Base-by-base conservation (phyloP, 495 filamentous ascomycete genomes). In the Cercophora newfieldiana region DNA sequence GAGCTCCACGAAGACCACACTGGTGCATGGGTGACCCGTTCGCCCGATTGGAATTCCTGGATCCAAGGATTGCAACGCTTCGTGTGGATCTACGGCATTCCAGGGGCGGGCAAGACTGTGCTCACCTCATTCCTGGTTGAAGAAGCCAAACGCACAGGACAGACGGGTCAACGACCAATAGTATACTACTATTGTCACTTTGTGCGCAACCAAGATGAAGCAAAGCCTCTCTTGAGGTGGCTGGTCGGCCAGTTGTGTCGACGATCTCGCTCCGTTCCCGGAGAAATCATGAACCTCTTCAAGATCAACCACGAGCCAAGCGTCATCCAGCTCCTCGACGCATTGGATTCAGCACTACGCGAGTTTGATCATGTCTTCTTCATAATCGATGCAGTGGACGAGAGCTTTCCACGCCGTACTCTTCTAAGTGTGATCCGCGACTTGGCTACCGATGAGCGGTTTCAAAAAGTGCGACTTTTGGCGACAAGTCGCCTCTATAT, bases 401-500 rank as follows among this genome's bases (percentile, higher is more conserved):
- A 79, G 63, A 76, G 74, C 57, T 22, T 56, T 12, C 37, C 71
- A 28, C 37, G 72, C 19, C 57, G 61, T 7, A 30, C 31, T 19
- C 64, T 79, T 12, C 55, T 79, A 0, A 37, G 26, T 3, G 51
- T 74, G 21, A 44, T 79, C 18, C 62, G 49, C 4, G 59, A 61
- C 2, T 57, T 82, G 26, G 71, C 70, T 7, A 72, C 66, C 19
- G 70, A 80, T 7, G 18, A 21, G 8, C 49, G 69, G 33, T 80
- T 81, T 50, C 19, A 65, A 0, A 77, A 76, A 24, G 65, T 83
- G 7, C 72, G 70, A 1, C 30, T 82, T 3, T 53, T 82, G 14
- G 76, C 71, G 31, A 81, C 80, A 2, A 83, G 82, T 60, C 74
- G 82, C 12, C 71, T 78, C 24, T 79, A 84, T 30, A 33, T 56